Conservation (phyloP, 768 basidiomycete genomes). For the Tylopilus balloui region DNA sequence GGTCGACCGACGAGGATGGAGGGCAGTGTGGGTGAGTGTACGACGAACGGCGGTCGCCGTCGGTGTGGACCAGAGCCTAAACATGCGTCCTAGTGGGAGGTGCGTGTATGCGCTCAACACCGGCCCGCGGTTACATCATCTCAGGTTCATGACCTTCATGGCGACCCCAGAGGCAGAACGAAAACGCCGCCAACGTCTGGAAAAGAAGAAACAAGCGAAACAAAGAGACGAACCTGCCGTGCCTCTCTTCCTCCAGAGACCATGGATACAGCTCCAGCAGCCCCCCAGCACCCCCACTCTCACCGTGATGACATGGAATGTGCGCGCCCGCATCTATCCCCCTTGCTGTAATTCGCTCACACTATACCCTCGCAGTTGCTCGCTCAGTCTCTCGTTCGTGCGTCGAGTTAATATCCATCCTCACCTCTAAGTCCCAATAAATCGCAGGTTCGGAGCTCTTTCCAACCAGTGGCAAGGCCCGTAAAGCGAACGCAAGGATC, state of each 20-base stretch:
- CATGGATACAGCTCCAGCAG: constrained; percentile 34
- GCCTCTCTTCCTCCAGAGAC: constrained; percentile 20
- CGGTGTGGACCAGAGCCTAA: constrained; percentile 30
- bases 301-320: constrained; percentile 81
- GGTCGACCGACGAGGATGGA: constrained; percentile 1
- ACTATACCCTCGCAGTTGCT: constrained; percentile 48
- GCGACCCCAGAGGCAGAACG: constrained; percentile 51
- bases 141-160: constrained; percentile 23
- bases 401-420: constrained; percentile 30
- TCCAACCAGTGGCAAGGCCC: constrained; percentile 72
- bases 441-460: constrained; percentile 70
- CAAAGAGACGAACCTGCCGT: not conserved
- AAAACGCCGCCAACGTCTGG: constrained; percentile 40
- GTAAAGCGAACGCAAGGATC: constrained; percentile 69
- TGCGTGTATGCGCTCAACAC: too few relatives aligned
- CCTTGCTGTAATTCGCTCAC: not conserved
- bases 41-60: constrained; percentile 16
- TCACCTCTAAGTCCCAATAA: not conserved
- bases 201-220: constrained; percentile 34
- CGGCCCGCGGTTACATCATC: constrained; percentile 16
- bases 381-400: constrained; percentile 77
- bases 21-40: not conserved
- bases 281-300: constrained; percentile 19
- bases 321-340: constrained; percentile 38
- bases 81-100: constrained; percentile 8